phyloP scores from a whole-genome alignment of 257 asterid species.

The Lycium ferocissimum region DNA sequence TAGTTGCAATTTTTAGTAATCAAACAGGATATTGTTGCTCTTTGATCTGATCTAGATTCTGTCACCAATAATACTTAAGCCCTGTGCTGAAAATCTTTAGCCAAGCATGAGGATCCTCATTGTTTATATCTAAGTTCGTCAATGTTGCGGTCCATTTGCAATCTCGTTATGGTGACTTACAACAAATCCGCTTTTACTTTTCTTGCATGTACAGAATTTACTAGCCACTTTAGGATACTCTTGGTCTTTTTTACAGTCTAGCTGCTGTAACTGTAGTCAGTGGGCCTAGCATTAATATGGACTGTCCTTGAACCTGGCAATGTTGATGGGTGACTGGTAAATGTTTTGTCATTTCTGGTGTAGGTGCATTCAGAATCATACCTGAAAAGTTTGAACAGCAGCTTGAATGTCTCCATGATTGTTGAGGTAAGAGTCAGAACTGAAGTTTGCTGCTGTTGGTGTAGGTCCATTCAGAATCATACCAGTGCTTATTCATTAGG shows the following conservation, averaged over 20 bases:
- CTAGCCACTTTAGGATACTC: background rate
- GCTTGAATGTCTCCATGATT: slow-evolving; percentile 71
- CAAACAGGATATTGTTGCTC: background rate
- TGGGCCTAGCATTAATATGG: background rate
- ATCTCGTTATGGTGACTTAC: background rate
- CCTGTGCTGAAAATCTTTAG: background rate
- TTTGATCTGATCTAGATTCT: background rate
- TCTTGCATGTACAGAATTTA: background rate
- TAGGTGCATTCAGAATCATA: slow-evolving; percentile 92
- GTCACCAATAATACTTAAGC: background rate
- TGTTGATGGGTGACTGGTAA: background rate
- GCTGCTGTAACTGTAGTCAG: slow-evolving; percentile 6
- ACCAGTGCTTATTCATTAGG: background rate
- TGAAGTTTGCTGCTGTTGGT: background rate
- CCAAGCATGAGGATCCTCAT: background rate
- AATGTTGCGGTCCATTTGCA: background rate
- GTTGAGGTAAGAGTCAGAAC: slow-evolving; percentile 64
- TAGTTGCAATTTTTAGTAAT: background rate
- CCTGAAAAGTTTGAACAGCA: slow-evolving; percentile 76
- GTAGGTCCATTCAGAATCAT: slow-evolving; percentile 80
- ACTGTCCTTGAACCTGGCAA: background rate
- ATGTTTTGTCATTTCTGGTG: slow-evolving; percentile 5
- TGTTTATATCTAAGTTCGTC: background rate
- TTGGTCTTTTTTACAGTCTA: background rate
- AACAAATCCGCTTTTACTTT: background rate